phyloP scores from a whole-genome alignment of 208 protist species.

The Leishmania tarentolae region DNA sequence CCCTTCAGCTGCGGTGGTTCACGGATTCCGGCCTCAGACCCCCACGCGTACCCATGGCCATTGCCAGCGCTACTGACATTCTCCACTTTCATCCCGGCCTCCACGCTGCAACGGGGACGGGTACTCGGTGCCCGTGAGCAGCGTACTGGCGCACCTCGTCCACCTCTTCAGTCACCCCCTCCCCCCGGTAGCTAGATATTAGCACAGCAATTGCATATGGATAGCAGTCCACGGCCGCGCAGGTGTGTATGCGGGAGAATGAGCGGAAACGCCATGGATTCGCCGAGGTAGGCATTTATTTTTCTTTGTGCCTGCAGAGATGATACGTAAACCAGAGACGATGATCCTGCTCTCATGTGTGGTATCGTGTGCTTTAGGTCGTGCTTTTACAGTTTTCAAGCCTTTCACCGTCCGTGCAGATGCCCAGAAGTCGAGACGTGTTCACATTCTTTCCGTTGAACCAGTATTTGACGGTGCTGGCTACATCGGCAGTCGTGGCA shows the following conservation, averaged over 20 bases:
- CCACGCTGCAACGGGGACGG: not conserved
- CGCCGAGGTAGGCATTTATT: not conserved
- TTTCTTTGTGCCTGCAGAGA: not conserved
- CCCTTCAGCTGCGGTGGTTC: not conserved
- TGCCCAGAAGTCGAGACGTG: conserved; percentile 37
- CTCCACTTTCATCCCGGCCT: not conserved
- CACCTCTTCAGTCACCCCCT: not conserved
- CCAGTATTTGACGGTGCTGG: conserved; percentile 64
- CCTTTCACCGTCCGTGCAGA: conserved; percentile 60
- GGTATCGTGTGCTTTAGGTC: not conserved
- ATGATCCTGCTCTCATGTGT: not conserved
- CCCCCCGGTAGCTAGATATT: not conserved
- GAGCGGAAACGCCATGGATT: not conserved
- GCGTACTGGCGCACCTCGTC: not conserved
- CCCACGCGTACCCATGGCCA: not conserved
- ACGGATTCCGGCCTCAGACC: not conserved
- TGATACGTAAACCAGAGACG: not conserved
- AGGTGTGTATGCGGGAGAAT: not conserved
- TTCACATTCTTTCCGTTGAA: conserved; percentile 28
- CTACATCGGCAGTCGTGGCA: conserved; percentile 39
- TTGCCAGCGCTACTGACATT: not conserved
- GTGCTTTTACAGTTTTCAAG: conserved; percentile 52
- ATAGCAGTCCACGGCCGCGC: not conserved
- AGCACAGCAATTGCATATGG: not conserved
- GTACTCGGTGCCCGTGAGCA: not conserved